Base-by-base conservation (phyloP, 169 alveolate genomes). In the Eimeria tenella region DNA sequence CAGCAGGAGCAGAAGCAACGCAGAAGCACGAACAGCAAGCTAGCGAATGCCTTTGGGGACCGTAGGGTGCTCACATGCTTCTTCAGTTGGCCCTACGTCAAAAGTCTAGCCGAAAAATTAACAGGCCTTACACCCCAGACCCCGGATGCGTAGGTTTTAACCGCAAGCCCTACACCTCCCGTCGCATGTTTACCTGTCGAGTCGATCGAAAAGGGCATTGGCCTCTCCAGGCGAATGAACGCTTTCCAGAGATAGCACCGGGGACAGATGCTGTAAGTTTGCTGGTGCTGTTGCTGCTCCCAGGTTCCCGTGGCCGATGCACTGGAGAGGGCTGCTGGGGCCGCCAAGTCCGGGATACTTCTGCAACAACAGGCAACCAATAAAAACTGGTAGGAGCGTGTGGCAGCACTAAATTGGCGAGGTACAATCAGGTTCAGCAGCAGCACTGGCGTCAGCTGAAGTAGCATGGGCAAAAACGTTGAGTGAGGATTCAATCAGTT, bases 271-370 rank as follows among this genome's bases (percentile, higher is more conserved):
- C 56, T 77, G 52, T 5, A 60, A 77, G 70, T 52, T 60, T 23
- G 70, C 87, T 77, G 87, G 68, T 50, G 87, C 55, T 77, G 87
- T 65, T 55, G 55, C 70, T 77, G 87, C 49, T 50, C 25, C 31
- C 0, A 13, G 52, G n/a, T 4, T 7, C 53, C 49, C 71, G 52
- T 60, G 52, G 4, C 87, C 87, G 70, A 77, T 21, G 49, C 68
- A 31, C 68, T 23, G 87, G 49, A 77, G 87, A n/a, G 87, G 87
- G 4, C 87, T 77, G 87, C 52, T 65, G 52, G 87, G 87, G 87
- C 63, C 68, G 70, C 87, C 68, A 4, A 77, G 87, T 4, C n/a
- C 68, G 4, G 87, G 87, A 53, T 77, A 49, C 53, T 77, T 77
- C 87, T 77, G 87, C 87, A 77, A 65, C 87, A 15, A 42, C 42